Evolutionary conservation across 2,329 filamentous ascomycete species (phyloP).

Genomic region (Pseudogymnoascus sp.): DNA sequence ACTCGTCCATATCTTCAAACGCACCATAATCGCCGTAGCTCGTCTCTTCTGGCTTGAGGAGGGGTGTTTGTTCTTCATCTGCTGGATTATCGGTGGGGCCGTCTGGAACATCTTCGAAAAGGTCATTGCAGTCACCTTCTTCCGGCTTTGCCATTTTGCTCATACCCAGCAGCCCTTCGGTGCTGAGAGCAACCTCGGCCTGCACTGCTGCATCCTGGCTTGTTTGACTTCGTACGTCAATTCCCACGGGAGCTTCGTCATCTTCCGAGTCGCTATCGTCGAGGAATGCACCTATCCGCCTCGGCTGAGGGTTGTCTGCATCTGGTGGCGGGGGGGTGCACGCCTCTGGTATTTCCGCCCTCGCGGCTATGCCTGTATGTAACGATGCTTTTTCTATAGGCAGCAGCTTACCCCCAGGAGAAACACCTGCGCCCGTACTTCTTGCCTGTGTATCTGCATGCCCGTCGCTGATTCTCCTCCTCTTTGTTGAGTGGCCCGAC

Average conservation of each 20-base stretch:
- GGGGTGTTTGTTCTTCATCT: slow-evolving; percentile 31
- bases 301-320: slow-evolving; percentile 28
- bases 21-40: slow-evolving; percentile 45
- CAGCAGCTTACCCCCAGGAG: not conserved
- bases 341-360: not conserved
- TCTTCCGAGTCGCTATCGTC: slow-evolving; percentile 60
- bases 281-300: slow-evolving; percentile 56
- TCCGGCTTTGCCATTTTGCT: slow-evolving; percentile 19
- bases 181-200: slow-evolving; percentile 19
- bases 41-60: slow-evolving; percentile 44
- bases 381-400: slow-evolving; percentile 21
- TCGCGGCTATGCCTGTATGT: slow-evolving; percentile 22
- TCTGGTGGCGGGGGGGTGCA: slow-evolving; percentile 20
- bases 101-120: slow-evolving; percentile 18
- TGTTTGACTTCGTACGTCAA: slow-evolving; percentile 19
- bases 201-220: slow-evolving; percentile 18
- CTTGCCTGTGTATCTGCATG: not conserved
- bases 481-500: slow-evolving; percentile 34
- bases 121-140: slow-evolving; percentile 16
- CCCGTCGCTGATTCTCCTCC: slow-evolving; percentile 34
- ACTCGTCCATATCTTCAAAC: slow-evolving; percentile 57
- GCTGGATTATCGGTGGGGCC: slow-evolving; percentile 21
- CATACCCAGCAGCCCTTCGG: slow-evolving; percentile 16
- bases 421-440: not conserved
- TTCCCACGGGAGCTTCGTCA: slow-evolving; percentile 25